Conservation (phyloP, 2,329 filamentous ascomycete genomes). For the Emergomyces pasteurianus region DNA sequence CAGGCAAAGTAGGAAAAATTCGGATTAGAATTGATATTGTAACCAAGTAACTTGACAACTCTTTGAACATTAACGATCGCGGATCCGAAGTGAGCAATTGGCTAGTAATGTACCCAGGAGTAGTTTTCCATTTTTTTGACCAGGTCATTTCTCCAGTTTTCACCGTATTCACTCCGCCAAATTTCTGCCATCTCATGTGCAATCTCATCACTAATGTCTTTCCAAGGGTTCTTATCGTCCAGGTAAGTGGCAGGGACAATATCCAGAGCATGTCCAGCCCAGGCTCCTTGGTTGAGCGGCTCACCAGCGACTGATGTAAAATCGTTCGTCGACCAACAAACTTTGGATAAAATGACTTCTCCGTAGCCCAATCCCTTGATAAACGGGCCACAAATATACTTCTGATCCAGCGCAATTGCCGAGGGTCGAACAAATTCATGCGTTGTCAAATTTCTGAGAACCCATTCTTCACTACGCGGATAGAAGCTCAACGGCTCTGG, state of each 20-base stretch:
- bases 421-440: slow-evolving; percentile 21
- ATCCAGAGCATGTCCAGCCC: slow-evolving; percentile 22
- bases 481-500: slow-evolving; percentile 15
- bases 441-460: slow-evolving; percentile 23
- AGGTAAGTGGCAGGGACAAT: slow-evolving; percentile 14
- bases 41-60: too few relatives aligned
- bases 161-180: neutral
- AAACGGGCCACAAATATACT: slow-evolving; percentile 19
- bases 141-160: neutral
- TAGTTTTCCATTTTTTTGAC: too few relatives aligned
- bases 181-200: slow-evolving; percentile 14
- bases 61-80: too few relatives aligned
- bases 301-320: too few relatives aligned
- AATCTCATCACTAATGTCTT: slow-evolving; percentile 19
- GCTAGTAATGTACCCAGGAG: too few relatives aligned
- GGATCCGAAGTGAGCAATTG: too few relatives aligned
- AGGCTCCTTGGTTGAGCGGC: slow-evolving; percentile 17
- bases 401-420: slow-evolving; percentile 16
- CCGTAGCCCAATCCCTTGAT: slow-evolving; percentile 19
- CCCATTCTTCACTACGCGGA: slow-evolving; percentile 18
- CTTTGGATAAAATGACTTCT: slow-evolving; percentile 18
- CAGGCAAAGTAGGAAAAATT: too few relatives aligned
- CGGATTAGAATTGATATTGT: too few relatives aligned
- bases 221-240: slow-evolving; percentile 12
- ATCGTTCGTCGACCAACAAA: slow-evolving; percentile 16